Evolutionary conservation across 495 filamentous ascomycete genomes (phyloP).

Genomic region (Chaetomidium leptoderma): DNA sequence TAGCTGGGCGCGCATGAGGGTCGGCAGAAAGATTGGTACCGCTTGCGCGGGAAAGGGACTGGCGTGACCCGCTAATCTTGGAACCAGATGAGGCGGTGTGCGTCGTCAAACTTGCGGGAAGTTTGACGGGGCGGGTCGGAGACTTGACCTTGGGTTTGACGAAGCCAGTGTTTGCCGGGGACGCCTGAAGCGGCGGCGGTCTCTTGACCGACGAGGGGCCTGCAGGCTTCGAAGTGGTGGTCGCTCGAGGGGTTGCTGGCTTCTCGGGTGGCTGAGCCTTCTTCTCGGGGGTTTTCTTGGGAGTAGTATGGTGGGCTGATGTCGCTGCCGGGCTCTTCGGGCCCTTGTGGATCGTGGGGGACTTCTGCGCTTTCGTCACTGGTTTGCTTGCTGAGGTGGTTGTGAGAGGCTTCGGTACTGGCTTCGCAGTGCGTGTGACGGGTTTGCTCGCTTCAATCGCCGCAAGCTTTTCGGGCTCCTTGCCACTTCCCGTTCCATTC

Average conservation of each 20-base stretch:
- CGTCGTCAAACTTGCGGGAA: slow-evolving; percentile 58
- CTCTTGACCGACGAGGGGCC: slow-evolving; percentile 32
- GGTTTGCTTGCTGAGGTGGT: slow-evolving; percentile 35
- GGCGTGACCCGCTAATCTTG: slow-evolving; percentile 43
- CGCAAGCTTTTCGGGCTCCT: slow-evolving; percentile 17
- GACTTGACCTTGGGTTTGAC: slow-evolving; percentile 60
- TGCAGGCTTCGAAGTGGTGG: slow-evolving; percentile 29
- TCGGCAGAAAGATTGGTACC: slow-evolving; percentile 28
- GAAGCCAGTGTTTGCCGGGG: slow-evolving; percentile 39
- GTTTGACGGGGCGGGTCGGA: slow-evolving; percentile 58
- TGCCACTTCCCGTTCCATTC: slow-evolving; percentile 16
- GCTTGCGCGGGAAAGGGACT: slow-evolving; percentile 38
- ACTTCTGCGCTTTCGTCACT: slow-evolving; percentile 36
- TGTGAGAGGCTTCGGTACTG: slow-evolving; percentile 29
- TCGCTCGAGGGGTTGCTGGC: slow-evolving; percentile 28
- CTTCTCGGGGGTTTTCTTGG: slow-evolving; percentile 33
- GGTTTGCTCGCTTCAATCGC: slow-evolving; percentile 31
- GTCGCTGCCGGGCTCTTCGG: slow-evolving; percentile 28
- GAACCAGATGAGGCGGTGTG: slow-evolving; percentile 59
- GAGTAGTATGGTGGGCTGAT: slow-evolving; percentile 20
- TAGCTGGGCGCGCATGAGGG: slow-evolving; percentile 40
- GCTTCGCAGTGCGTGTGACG: slow-evolving; percentile 37
- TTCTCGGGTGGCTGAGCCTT: slow-evolving; percentile 25
- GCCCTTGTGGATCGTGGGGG: slow-evolving; percentile 32
- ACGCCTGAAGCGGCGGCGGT: slow-evolving; percentile 33